Evolutionary conservation across 495 filamentous ascomycete species (phyloP).

Genomic region (Penicillium crystallinum): DNA sequence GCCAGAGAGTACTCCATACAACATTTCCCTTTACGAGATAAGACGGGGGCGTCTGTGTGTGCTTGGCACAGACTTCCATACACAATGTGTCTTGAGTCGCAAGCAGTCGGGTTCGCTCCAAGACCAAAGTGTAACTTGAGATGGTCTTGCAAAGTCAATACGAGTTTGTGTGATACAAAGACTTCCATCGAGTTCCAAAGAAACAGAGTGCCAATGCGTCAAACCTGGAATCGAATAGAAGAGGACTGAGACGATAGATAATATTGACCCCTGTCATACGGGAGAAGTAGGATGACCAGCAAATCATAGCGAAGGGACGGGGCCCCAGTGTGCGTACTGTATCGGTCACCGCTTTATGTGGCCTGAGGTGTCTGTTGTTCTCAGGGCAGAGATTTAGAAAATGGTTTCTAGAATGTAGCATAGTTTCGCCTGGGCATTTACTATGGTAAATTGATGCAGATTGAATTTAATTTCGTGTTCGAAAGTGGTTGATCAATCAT

Average conservation of each 20-base stretch:
- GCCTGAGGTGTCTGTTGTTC: slow-evolving; percentile 6
- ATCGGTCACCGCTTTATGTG: slow-evolving; percentile 8
- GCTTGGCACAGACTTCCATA: neutral
- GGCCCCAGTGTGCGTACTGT: neutral
- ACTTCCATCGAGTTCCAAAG: neutral
- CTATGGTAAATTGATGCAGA: no score
- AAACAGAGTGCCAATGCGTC: neutral
- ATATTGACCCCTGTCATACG: neutral
- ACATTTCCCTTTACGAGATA: neutral
- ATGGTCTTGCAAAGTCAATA: neutral
- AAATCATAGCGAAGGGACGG: neutral
- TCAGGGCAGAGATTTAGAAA: neutral
- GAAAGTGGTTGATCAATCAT: neutral
- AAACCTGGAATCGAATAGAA: neutral
- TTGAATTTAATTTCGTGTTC: no score
- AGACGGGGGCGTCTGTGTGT: neutral
- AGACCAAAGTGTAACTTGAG: neutral
- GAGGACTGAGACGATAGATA: neutral
- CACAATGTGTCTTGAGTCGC: neutral
- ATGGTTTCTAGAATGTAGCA: neutral
- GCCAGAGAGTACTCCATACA: no score
- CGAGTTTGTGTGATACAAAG: neutral
- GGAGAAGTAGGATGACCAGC: neutral
- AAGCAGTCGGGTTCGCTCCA: neutral
- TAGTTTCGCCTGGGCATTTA: neutral